Percentiles rank a stretch among this genome's conserved stretches.
These are phyloP conservation scores for Scheffersomyces illinoinensis DNA, from an alignment of 1,139 yeast species.

Conservation along the genomic window DNA sequence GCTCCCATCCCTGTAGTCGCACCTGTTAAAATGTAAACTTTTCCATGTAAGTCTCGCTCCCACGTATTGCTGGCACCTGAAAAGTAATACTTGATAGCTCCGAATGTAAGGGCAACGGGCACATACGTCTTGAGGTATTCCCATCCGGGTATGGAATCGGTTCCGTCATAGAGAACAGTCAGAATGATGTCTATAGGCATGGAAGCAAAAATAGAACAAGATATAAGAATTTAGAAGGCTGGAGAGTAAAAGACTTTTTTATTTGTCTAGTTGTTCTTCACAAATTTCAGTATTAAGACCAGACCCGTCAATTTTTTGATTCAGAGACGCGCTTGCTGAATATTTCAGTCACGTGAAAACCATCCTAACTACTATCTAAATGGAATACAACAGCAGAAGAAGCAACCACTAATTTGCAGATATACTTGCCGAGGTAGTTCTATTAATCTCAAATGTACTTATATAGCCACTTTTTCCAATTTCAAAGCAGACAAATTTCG, in stretches of 20 bases:
- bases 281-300: neutral
- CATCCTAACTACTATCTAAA: neutral
- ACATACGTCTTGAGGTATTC: constrained; percentile 51
- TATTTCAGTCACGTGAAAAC: neutral
- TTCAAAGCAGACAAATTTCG: neutral
- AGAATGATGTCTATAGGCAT: constrained; percentile 88
- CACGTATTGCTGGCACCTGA: constrained; percentile 81
- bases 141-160: constrained; percentile 75
- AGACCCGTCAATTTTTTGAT: neutral
- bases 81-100: constrained; percentile 65
- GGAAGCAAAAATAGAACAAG: neutral
- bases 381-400: neutral
- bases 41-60: constrained; percentile 91
- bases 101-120: constrained; percentile 43
- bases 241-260: neutral
- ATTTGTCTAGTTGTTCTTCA: neutral
- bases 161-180: constrained; percentile 66
- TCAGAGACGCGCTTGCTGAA: neutral
- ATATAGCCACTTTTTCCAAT: too few relatives aligned
- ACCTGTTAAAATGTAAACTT: constrained; percentile 74
- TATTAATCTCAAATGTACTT: too few relatives aligned
- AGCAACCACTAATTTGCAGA: too few relatives aligned
- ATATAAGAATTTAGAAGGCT: neutral
- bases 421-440: neutral
- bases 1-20: constrained; percentile 94